Evolutionary conservation across 352 stramenopile genomes (phyloP).

Genomic region (Plasmopara halstedii): DNA sequence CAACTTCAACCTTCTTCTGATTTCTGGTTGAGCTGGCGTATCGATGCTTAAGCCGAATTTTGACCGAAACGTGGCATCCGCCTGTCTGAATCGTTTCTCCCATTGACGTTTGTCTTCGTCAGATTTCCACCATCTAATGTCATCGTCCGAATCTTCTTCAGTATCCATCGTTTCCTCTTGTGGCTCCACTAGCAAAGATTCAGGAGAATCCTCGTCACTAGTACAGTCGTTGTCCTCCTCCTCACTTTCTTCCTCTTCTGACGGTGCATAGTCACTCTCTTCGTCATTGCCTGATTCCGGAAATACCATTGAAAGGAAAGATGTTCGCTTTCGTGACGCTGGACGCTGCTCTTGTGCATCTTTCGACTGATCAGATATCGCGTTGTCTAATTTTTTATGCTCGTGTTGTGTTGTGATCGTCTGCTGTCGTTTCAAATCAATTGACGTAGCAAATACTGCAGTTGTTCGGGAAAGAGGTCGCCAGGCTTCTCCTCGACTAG

Average conservation of each 20-base stretch:
- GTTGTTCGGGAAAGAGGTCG: background rate
- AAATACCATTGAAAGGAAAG: constrained; percentile 17
- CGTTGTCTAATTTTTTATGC: background rate
- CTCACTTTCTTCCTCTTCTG: constrained; percentile 15
- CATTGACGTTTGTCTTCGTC: constrained; percentile 26
- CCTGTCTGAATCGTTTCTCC: constrained; percentile 18
- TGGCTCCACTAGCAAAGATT: constrained; percentile 2
- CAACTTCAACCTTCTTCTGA: constrained; percentile 11
- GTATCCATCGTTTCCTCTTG: constrained; percentile 6
- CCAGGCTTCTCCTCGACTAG: constrained; percentile 14
- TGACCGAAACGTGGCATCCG: constrained; percentile 17
- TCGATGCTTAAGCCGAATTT: constrained; percentile 34
- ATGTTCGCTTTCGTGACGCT: background rate
- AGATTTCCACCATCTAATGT: constrained; percentile 22
- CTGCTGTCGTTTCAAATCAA: constrained; percentile 12
- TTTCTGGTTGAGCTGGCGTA: constrained; percentile 24
- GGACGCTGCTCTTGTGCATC: constrained; percentile 1
- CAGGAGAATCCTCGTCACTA: constrained; percentile 9
- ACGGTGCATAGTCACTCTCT: constrained; percentile 27
- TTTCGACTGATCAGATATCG: constrained; percentile 1
- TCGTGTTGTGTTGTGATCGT: background rate
- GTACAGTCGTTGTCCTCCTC: constrained; percentile 7
- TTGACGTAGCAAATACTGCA: background rate
- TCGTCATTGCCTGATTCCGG: constrained; percentile 15
- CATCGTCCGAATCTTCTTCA: constrained; percentile 26